phyloP scores from a whole-genome alignment of 305 asterid genomes.

The Andrographis paniculata region DNA sequence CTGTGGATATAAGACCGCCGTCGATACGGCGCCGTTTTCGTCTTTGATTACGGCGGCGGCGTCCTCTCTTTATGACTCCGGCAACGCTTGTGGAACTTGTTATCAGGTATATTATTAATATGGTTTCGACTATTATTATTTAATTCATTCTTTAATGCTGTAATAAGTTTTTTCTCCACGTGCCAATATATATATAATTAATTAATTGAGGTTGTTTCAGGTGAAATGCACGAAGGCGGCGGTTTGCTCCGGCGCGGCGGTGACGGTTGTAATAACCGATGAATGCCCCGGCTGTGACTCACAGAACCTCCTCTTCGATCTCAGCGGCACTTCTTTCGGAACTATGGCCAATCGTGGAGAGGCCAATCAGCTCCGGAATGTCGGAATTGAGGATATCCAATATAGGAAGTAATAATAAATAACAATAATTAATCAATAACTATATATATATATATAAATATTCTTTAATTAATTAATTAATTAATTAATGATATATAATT shows the following conservation, averaged over 20 bases:
- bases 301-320: conserved; percentile 29
- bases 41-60: conserved; percentile 66
- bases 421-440: neutral
- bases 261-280: conserved; percentile 38
- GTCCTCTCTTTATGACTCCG: conserved; percentile 45
- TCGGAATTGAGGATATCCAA: conserved; percentile 33
- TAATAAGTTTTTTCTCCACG: too few relatives aligned
- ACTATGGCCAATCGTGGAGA: conserved; percentile 34
- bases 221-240: conserved; percentile 31
- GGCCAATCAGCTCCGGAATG: conserved; percentile 28
- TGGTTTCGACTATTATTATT: too few relatives aligned
- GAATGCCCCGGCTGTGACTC: conserved; percentile 42
- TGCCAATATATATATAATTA: too few relatives aligned
- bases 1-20: conserved; percentile 64
- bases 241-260: conserved; percentile 36
- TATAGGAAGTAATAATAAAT: conserved; percentile 22
- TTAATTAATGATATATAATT: neutral
- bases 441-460: neutral
- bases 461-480: neutral
- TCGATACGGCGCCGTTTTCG: conserved; percentile 57
- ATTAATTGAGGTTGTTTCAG: conserved; percentile 9
- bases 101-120: too few relatives aligned
- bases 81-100: conserved; percentile 76
- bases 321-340: conserved; percentile 47
- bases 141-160: too few relatives aligned